These are phyloP conservation scores for Tulasnella sp. DNA, from an alignment of 768 basidiomycete genomes.

Conservation along the genomic window DNA sequence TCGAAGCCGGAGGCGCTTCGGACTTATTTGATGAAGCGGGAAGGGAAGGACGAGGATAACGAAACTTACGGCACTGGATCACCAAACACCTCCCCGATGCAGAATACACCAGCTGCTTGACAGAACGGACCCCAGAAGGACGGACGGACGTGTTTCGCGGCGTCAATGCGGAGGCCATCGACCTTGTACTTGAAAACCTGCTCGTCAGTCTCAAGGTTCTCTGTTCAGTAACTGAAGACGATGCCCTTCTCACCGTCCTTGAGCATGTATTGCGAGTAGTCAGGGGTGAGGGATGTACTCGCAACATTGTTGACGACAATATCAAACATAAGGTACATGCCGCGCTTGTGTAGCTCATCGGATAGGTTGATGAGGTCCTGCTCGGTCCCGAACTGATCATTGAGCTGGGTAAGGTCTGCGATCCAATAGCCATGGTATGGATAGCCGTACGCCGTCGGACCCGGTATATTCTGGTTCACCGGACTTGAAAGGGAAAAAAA, in stretches of 20 bases:
- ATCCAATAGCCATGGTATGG: constrained; percentile 85
- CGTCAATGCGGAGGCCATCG: constrained; percentile 84
- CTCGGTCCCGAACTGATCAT: constrained; percentile 58
- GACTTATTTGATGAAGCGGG: too few species aligned
- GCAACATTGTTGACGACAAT: constrained; percentile 82
- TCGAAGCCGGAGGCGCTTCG: too few species aligned
- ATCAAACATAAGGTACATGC: constrained; percentile 85
- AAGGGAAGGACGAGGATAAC: too few species aligned
- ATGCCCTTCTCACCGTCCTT: constrained; percentile 48
- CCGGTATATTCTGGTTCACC: constrained; percentile 62
- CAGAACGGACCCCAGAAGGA: constrained; percentile 72
- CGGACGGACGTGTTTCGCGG: constrained; percentile 50
- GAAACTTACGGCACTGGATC: constrained; percentile 32
- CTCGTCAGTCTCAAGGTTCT: constrained; percentile 55
- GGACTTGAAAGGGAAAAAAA: constrained; percentile 41
- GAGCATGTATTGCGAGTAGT: constrained; percentile 58
- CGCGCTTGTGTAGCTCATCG: constrained; percentile 53
- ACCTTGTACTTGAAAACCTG: constrained; percentile 63
- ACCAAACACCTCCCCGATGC: constrained; percentile 71
- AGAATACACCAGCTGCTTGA: constrained; percentile 68
- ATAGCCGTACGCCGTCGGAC: constrained; percentile 66
- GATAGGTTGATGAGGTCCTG: constrained; percentile 62
- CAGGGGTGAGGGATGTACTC: constrained; percentile 49
- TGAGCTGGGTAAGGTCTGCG: constrained; percentile 55
- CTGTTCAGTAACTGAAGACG: constrained; percentile 52